phyloP scores from a whole-genome alignment of 257 asterid genomes.

The Rehmannia glutinosa region DNA sequence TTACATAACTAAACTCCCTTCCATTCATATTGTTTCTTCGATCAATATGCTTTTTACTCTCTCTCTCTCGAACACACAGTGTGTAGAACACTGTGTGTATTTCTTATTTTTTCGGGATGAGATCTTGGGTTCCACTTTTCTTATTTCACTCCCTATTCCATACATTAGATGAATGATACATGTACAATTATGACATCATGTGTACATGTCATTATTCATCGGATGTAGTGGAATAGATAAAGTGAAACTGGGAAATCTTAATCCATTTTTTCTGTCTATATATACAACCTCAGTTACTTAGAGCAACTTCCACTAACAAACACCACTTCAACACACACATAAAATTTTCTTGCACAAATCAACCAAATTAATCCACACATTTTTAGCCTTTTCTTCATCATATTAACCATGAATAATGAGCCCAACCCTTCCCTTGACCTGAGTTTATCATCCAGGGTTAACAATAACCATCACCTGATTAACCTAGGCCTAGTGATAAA shows the following conservation, averaged over 20 bases:
- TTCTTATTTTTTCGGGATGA: not conserved
- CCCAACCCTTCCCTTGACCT: constrained; percentile 30
- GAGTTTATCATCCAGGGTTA: not conserved
- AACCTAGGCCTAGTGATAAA: not conserved
- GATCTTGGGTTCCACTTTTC: no score
- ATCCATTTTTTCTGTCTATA: not conserved
- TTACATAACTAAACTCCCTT: not conserved
- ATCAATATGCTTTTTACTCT: not conserved
- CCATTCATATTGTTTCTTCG: not conserved
- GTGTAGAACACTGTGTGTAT: not conserved
- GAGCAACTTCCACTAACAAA: not conserved
- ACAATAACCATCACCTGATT: not conserved
- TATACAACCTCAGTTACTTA: not conserved
- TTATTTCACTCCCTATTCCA: no score
- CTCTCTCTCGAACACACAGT: not conserved
- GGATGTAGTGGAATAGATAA: no score
- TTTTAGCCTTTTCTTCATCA: not conserved
- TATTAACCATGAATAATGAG: constrained; percentile 18
- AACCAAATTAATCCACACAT: not conserved
- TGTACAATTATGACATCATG: no score
- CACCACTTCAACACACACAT: not conserved
- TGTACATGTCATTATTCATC: no score
- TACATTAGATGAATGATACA: no score
- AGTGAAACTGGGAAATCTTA: no score
- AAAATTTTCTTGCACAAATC: not conserved